Base-by-base conservation (phyloP, 2,329 filamentous ascomycete species). In the Arthrobotrys sinensis region DNA sequence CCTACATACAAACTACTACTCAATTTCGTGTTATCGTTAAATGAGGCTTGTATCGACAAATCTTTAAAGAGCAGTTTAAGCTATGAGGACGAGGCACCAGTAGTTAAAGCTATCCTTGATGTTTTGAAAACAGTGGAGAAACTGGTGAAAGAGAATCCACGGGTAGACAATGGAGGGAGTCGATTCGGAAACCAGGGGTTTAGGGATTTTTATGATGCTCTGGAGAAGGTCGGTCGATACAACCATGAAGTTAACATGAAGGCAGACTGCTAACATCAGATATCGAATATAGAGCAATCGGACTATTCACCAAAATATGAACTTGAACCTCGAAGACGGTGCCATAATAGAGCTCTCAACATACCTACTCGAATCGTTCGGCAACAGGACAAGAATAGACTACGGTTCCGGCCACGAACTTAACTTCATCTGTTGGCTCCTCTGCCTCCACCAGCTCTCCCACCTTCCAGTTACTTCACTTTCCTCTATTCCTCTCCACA, bases 341-440 rank as follows among this genome's bases (percentile, higher is more conserved):
- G 91, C 91, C 12, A 87, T 91, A 57, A 85, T 88, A 2, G 96
- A 99, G 83, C 86, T 92, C 4, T 91, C 91, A 0, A 90, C 91
- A 34, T 99, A 99, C 85, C 88, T 99, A 38, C 86, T 89, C 80
- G 89, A 97, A 82, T 91, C 92, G 0, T 94, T 98, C 80, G 96
- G 96, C 53, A 97, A 97, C 83, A 89, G 91, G 52, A 89, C 89
- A 64, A 90, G 95, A 46, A 96, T 99, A 82, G 96, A 99, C 86
- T 99, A 99, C 84, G 96, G 96, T 63, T 97, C 94, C 0, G 96
- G 96, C 1, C 96, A 99, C 84, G 96, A 99, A 85, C 89, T 99
- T 79, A 98, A 99, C 86, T 98, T 99, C 85, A 88, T 95, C 84
- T 91, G 97, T 83, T 99, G 95, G 94, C 88, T 98, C 8, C 89